A percentile compares a stretch with the other conserved stretches of the same genome.
These are phyloP conservation scores for Arachis monticola DNA, from an alignment of 331 rosid genomes.

Conservation along the genomic window DNA sequence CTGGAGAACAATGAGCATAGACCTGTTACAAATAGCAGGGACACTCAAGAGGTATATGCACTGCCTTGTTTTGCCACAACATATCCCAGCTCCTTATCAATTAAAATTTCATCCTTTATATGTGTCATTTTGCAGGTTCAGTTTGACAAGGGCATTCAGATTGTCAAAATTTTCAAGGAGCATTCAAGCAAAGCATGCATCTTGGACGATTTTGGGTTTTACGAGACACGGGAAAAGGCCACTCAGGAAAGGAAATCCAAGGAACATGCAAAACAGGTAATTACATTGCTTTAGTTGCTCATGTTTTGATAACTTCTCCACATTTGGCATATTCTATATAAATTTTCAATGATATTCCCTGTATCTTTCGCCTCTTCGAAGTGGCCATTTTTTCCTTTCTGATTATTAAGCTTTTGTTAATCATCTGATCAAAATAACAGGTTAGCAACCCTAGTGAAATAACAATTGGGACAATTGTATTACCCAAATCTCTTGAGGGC, in stretches of 20 bases:
- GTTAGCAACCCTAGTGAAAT: slow-evolving; percentile 32
- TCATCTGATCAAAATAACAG: slow-evolving; percentile 27
- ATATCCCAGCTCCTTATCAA: not conserved
- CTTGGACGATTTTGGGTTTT: slow-evolving; percentile 72
- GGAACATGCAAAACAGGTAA: slow-evolving; percentile 50
- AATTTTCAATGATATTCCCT: not conserved
- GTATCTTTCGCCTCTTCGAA: not conserved
- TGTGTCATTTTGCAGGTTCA: slow-evolving; percentile 51
- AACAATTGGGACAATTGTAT: slow-evolving; percentile 36
- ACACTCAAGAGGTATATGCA: slow-evolving; percentile 71
- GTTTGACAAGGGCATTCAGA: slow-evolving; percentile 53
- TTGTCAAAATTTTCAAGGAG: slow-evolving; percentile 61
- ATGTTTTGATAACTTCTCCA: not conserved
- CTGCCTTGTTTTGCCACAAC: slow-evolving; percentile 20
- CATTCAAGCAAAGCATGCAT: slow-evolving; percentile 59
- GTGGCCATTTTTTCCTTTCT: not conserved
- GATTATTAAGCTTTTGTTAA: not conserved
- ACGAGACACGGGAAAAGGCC: slow-evolving; percentile 58
- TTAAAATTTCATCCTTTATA: not conserved
- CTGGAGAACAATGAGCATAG: slow-evolving; percentile 71
- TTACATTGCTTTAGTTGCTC: not conserved
- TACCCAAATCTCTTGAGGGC: slow-evolving; percentile 42
- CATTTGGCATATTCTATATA: slow-evolving; percentile 7
- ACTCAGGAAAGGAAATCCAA: slow-evolving; percentile 50
- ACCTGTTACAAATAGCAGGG: slow-evolving; percentile 75